Evolutionary conservation across 257 asterid genomes (phyloP).

Genomic region (Marsdenia floribunda): DNA sequence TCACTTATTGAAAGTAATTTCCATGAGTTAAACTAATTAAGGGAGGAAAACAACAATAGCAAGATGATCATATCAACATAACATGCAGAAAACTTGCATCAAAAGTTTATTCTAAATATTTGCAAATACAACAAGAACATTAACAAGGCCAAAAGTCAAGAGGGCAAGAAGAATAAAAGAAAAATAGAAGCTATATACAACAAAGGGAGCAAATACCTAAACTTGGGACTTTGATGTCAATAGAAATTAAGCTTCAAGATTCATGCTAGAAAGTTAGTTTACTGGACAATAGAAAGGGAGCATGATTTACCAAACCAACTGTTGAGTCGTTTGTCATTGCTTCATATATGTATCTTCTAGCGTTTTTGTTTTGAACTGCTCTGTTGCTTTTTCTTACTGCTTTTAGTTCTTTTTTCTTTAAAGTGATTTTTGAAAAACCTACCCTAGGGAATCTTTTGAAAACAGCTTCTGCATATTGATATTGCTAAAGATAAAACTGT

Average conservation of each 20-base stretch:
- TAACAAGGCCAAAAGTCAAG: background rate
- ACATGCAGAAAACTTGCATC: background rate
- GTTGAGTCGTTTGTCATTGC: too few species aligned
- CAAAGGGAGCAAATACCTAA: background rate
- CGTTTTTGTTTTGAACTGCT: too few species aligned
- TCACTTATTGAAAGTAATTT: background rate
- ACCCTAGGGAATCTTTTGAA: too few species aligned
- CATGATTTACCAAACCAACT: conserved; percentile 2
- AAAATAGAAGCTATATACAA: background rate
- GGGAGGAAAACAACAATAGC: background rate
- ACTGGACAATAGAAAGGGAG: background rate
- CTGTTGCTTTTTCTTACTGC: too few species aligned
- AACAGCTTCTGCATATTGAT: too few species aligned
- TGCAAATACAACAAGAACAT: conserved; percentile 2
- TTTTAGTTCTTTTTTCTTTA: too few species aligned
- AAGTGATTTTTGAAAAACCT: too few species aligned
- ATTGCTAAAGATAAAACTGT: too few species aligned
- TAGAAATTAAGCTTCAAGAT: background rate
- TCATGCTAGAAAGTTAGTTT: background rate
- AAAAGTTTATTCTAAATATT: background rate
- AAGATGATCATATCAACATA: background rate
- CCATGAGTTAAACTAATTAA: background rate
- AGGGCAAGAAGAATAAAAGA: background rate
- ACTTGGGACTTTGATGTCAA: background rate
- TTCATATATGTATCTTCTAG: too few species aligned